phyloP scores from a whole-genome alignment of 2,329 filamentous ascomycete genomes.

The Nemania abortiva region DNA sequence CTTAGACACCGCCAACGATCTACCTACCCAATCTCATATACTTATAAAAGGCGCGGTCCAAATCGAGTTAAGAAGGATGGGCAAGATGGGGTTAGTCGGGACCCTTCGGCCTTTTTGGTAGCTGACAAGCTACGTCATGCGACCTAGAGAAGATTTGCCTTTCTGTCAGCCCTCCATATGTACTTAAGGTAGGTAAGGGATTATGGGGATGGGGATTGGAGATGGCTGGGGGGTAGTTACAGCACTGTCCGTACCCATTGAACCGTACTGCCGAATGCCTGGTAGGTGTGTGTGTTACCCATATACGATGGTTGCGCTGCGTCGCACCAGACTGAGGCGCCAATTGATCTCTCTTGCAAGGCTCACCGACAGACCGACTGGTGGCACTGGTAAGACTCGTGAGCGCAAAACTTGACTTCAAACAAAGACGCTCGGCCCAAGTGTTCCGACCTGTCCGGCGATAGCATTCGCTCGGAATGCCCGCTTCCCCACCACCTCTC shows the following conservation, averaged over 20 bases:
- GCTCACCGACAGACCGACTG: constrained; percentile 31
- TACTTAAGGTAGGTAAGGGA: not conserved
- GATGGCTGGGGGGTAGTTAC: not conserved
- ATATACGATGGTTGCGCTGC: not conserved
- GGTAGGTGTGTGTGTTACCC: not conserved
- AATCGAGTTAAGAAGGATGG: not conserved
- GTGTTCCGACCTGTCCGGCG: constrained; percentile 31
- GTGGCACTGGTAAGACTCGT: not conserved
- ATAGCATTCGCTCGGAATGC: constrained; percentile 48
- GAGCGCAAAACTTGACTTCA: not conserved
- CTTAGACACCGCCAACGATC: constrained; percentile 2
- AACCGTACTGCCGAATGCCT: not conserved
- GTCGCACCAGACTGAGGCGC: not conserved
- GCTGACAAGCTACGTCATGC: constrained; percentile 37
- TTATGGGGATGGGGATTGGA: not conserved
- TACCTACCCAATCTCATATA: too few species aligned
- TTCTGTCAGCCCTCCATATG: constrained; percentile 32
- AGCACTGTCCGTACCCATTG: not conserved
- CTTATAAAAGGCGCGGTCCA: constrained; percentile 22
- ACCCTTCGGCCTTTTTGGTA: constrained; percentile 7
- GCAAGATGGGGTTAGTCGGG: not conserved
- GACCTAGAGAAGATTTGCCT: constrained; percentile 15
- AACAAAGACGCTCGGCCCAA: constrained; percentile 41
- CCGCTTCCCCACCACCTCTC: constrained; percentile 45
- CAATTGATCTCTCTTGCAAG: constrained; percentile 10